Base-by-base conservation (phyloP, 2,329 filamentous ascomycete genomes). In the Cladophialophora yegresii region DNA sequence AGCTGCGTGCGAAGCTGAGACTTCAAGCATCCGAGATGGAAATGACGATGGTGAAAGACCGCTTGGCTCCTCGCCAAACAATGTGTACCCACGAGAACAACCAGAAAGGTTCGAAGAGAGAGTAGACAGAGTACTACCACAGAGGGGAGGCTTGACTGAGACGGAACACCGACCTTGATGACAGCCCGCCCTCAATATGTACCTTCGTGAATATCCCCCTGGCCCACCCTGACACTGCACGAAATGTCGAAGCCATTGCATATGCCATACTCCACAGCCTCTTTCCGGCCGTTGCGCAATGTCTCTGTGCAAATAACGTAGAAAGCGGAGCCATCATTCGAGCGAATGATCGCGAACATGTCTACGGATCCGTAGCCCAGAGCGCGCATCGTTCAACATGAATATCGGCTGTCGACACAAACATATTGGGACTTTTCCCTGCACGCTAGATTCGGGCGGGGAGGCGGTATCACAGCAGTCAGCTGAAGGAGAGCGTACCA, bases 121-220 rank as follows among this genome's bases (percentile, higher is more conserved):
- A 47, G 55, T 5, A n/a, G 30, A 8, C 8, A n/a, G n/a, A 9
- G 22, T 12, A 32, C 16, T 28, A 12, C 40, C 8, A n/a, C n/a
- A 30, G 12, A 16, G 22, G 6, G 16, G n/a, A n/a, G 8, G 43
- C 16, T 47, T 58, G 40, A 33, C 20, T 13, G 55, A 49, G 43
- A 30, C 26, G 40, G 20, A 23, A 6, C 43, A 13, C 47, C 47
- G 20, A 50, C 13, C 47, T 50, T 12, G 20, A 16, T 30, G 43
- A 43, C 43, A 32, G 30, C 8, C 36, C 22, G 2, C 26, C 26
- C 55, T 30, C 40, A 32, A 58, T 58, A 58, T 49, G 55, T 58
- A 58, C 28, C 36, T 23, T 26, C 30, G 10, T 16, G 22, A 2
- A 23, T 13, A 23, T 23, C 28, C 28, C 55, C 36, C 36, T 28